Evolutionary conservation across 306 rosid species (phyloP).

Genomic region (Malus sieversii): DNA sequence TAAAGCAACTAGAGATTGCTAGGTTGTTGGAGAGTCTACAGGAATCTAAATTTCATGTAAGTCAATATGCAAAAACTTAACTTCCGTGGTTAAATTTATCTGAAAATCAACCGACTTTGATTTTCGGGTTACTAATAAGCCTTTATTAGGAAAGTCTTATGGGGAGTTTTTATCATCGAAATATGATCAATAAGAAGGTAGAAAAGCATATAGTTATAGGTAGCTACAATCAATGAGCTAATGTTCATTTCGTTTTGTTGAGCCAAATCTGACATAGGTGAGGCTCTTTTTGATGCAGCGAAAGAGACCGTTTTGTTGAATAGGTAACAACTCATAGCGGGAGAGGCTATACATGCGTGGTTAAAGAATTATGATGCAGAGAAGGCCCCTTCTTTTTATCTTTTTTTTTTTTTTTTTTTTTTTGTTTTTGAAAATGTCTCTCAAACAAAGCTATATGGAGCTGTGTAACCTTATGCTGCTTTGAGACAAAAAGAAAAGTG

Average conservation of each 20-base stretch:
- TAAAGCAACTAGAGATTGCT: constrained; percentile 73
- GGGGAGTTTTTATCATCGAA: background rate
- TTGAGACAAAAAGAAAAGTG: background rate
- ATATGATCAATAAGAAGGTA: background rate
- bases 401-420: no score
- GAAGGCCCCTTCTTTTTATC: background rate
- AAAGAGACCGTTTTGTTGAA: constrained; percentile 53
- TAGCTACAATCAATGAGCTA: background rate
- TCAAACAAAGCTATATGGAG: background rate
- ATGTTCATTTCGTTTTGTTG: background rate
- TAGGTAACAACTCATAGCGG: background rate
- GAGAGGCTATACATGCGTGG: background rate
- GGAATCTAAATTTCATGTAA: constrained; percentile 56
- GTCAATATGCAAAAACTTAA: constrained; percentile 20
- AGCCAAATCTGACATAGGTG: constrained; percentile 14
- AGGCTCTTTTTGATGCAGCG: constrained; percentile 36
- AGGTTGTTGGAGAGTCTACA: constrained; percentile 57
- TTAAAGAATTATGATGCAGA: background rate
- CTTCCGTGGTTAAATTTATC: background rate
- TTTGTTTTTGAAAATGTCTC: background rate
- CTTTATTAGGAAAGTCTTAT: background rate
- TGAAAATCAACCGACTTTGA: background rate
- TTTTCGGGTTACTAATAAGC: background rate
- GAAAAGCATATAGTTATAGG: background rate
- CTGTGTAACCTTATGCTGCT: background rate